These are phyloP conservation scores for Thelephora aurantiotincta DNA, from an alignment of 768 basidiomycete genomes.

Conservation along the genomic window DNA sequence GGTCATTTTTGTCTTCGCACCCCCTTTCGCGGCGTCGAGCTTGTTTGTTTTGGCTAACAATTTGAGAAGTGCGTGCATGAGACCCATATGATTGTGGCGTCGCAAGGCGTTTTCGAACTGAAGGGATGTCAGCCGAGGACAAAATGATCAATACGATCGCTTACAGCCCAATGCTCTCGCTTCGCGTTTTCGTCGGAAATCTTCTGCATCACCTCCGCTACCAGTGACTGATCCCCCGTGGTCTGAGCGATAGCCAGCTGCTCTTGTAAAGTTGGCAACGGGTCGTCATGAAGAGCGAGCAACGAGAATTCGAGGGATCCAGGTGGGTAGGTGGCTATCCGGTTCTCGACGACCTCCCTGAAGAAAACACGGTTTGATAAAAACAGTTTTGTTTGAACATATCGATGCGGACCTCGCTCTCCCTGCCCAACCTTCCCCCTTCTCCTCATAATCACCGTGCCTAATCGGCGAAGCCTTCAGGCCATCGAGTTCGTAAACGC, in stretches of 20 bases:
- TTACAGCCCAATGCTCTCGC: constrained; percentile 70
- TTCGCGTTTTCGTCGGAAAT: constrained; percentile 59
- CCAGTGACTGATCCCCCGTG: constrained; percentile 19
- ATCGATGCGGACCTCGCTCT: constrained; percentile 48
- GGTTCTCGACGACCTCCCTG: constrained; percentile 72
- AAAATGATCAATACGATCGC: constrained; percentile 18
- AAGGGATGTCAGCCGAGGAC: constrained; percentile 4
- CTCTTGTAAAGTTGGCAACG: constrained; percentile 51
- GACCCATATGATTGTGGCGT: constrained; percentile 76
- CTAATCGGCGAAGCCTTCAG: constrained; percentile 65
- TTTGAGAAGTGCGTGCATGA: constrained; percentile 59
- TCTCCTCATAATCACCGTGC: constrained; percentile 61
- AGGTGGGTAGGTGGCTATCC: constrained; percentile 83
- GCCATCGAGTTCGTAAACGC: constrained; percentile 89
- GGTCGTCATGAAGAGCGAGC: constrained; percentile 74
- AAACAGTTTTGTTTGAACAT: not conserved
- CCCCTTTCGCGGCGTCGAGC: constrained; percentile 35
- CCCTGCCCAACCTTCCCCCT: constrained; percentile 71
- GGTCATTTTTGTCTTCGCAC: constrained; percentile 29
- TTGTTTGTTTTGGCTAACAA: constrained; percentile 60
- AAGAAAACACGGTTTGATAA: constrained; percentile 4
- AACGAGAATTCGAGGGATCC: constrained; percentile 89
- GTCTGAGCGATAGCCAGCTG: constrained; percentile 36
- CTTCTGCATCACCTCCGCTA: constrained; percentile 37
- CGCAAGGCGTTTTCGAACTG: constrained; percentile 84